Conservation (phyloP, 805 yeast species). For the Candida methanosorbosa region DNA sequence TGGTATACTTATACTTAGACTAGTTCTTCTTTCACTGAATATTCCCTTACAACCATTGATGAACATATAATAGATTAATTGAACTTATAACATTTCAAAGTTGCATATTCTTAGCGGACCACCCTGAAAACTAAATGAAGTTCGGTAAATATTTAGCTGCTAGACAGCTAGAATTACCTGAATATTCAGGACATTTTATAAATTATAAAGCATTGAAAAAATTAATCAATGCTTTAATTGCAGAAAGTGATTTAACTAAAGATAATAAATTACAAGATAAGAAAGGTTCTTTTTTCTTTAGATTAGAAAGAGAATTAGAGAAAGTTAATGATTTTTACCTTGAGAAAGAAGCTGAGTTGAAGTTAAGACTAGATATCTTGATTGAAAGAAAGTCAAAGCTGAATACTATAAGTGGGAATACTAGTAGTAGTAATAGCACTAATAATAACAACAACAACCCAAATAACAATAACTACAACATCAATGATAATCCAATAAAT, state of each 20-base stretch:
- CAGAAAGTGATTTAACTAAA: conserved; percentile 19
- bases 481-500: conserved; percentile 62
- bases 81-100: no score
- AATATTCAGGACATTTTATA: conserved; percentile 87
- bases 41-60: no score
- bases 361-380: conserved; percentile 68
- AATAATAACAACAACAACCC: not conserved
- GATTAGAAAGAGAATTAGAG: conserved; percentile 89
- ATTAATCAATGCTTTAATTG: conserved; percentile 70
- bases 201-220: conserved; percentile 92
- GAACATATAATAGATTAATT: no score
- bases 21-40: no score
- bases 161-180: conserved; percentile 90
- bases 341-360: conserved; percentile 84
- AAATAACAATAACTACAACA: conserved; percentile 31
- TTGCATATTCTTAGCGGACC: no score
- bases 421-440: not conserved
- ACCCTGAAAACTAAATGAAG: no score
- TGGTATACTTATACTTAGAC: no score
- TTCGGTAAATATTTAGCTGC: conserved; percentile 94
- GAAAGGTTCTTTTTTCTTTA: conserved; percentile 83
- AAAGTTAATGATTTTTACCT: conserved; percentile 89
- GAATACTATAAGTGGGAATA: not conserved
- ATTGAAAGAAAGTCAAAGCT: conserved; percentile 50
- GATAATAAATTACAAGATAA: conserved; percentile 66